A percentile compares a stretch with the other conserved stretches of the same genome.
These are phyloP conservation scores for Candida glaebosa DNA, from an alignment of 805 yeast genomes.

Conservation along the genomic window DNA sequence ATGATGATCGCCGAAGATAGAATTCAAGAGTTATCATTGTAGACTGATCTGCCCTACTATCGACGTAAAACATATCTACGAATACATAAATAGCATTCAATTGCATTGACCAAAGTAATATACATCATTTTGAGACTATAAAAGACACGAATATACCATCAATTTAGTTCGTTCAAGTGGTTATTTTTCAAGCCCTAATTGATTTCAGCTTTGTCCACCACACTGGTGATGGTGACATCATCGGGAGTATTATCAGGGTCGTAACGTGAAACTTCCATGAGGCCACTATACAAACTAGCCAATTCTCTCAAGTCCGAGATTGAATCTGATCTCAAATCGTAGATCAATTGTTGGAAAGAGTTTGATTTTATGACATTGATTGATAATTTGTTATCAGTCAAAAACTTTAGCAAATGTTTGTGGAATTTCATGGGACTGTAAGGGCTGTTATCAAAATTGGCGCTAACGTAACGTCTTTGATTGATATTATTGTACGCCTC, in stretches of 20 bases:
- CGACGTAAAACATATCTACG: background rate
- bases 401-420: conserved; percentile 46
- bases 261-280: conserved; percentile 41
- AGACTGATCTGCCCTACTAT: background rate
- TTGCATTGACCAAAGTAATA: background rate
- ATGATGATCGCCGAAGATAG: conserved; percentile 29
- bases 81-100: background rate
- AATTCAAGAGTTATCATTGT: conserved; percentile 31
- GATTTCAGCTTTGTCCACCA: conserved; percentile 3
- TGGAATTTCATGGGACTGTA: conserved; percentile 48
- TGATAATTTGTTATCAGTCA: conserved; percentile 51
- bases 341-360: conserved; percentile 49
- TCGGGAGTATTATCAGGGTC: conserved; percentile 8
- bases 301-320: conserved; percentile 46
- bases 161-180: no score
- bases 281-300: conserved; percentile 40
- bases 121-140: background rate
- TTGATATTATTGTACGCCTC: conserved; percentile 8
- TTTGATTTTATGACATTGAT: conserved; percentile 46
- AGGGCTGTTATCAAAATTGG: conserved; percentile 38
- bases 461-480: conserved; percentile 20
- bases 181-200: conserved; percentile 1
- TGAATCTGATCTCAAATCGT: conserved; percentile 48
- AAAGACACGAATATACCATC: no score
- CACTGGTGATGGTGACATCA: conserved; percentile 2